Conservation (phyloP, 2,329 filamentous ascomycete species). For the Neopestalotiopsis sp. region DNA sequence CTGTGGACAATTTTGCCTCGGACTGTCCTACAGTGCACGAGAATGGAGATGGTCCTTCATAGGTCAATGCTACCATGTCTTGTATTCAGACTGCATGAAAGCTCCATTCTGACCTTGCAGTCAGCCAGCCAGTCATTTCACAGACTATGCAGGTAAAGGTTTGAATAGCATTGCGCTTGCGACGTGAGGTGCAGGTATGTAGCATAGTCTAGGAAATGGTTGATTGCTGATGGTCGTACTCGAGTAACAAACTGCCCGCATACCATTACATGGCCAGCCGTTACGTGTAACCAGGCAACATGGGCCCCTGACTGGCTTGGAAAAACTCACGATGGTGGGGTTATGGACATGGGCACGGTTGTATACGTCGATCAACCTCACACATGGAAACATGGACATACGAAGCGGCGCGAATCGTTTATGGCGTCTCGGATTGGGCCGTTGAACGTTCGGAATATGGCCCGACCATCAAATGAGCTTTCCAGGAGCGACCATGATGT, state of each 20-base stretch:
- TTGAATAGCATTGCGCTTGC: not conserved
- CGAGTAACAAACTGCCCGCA: not conserved
- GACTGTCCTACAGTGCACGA: too few species aligned
- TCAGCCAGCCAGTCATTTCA: not conserved
- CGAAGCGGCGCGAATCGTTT: not conserved
- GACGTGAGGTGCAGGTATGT: conserved; percentile 2
- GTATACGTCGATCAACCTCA: not conserved
- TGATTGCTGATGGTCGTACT: not conserved
- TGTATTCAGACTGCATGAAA: not conserved
- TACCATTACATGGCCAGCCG: not conserved
- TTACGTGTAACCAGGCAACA: conserved; percentile 3
- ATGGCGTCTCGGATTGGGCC: conserved; percentile 4
- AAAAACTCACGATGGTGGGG: conserved; percentile 15
- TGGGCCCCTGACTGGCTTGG: not conserved
- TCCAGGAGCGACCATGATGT: not conserved
- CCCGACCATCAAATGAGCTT: not conserved
- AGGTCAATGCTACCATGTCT: not conserved
- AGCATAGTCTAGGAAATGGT: not conserved
- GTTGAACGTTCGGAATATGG: not conserved
- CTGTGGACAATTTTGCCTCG: not conserved
- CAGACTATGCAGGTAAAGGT: not conserved
- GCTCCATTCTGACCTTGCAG: not conserved
- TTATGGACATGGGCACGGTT: not conserved
- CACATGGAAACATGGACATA: not conserved
- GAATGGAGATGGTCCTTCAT: too few species aligned